Evolutionary conservation across 352 stramenopile species (phyloP).

Genomic region (Phytophthora ramorum): DNA sequence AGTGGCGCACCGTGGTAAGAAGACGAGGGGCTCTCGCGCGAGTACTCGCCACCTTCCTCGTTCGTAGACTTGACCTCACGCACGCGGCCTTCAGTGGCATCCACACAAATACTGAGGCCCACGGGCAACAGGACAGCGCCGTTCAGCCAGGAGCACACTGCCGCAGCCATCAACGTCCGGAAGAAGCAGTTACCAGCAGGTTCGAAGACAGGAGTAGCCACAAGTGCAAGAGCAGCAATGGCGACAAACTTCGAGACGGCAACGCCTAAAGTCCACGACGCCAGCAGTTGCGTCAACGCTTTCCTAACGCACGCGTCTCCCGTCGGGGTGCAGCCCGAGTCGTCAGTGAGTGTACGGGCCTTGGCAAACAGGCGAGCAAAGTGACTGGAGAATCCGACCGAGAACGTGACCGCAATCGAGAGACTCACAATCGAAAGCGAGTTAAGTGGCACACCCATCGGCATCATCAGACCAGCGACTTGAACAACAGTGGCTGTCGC

Average conservation of each 20-base stretch:
- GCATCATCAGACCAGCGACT: slow-evolving; percentile 70
- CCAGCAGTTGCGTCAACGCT: slow-evolving; percentile 46
- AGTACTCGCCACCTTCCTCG: slow-evolving; percentile 46
- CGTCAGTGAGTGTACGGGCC: slow-evolving; percentile 31
- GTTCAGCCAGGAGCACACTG: slow-evolving; percentile 45
- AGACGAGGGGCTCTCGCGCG: slow-evolving; percentile 38
- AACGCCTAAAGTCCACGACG: slow-evolving; percentile 46
- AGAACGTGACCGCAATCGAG: slow-evolving; percentile 74
- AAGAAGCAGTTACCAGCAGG: slow-evolving; percentile 54
- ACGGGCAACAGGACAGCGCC: slow-evolving; percentile 49
- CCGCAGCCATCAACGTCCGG: slow-evolving; percentile 46
- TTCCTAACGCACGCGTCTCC: slow-evolving; percentile 47
- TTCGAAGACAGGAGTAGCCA: slow-evolving; percentile 45
- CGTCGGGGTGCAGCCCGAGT: slow-evolving; percentile 21
- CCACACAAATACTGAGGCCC: slow-evolving; percentile 49
- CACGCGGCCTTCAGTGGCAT: slow-evolving; percentile 46
- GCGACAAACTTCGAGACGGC: slow-evolving; percentile 51
- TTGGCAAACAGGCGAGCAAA: slow-evolving; percentile 73
- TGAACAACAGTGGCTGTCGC: slow-evolving; percentile 61
- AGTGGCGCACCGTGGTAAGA: slow-evolving; percentile 34
- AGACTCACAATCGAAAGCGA: slow-evolving; percentile 86
- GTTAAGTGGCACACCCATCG: slow-evolving; percentile 76
- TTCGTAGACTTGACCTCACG: slow-evolving; percentile 47
- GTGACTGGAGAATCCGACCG: slow-evolving; percentile 83
- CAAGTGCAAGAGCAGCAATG: slow-evolving; percentile 45